phyloP scores from a whole-genome alignment of 495 filamentous ascomycete species.

The Oidiodendron maius region DNA sequence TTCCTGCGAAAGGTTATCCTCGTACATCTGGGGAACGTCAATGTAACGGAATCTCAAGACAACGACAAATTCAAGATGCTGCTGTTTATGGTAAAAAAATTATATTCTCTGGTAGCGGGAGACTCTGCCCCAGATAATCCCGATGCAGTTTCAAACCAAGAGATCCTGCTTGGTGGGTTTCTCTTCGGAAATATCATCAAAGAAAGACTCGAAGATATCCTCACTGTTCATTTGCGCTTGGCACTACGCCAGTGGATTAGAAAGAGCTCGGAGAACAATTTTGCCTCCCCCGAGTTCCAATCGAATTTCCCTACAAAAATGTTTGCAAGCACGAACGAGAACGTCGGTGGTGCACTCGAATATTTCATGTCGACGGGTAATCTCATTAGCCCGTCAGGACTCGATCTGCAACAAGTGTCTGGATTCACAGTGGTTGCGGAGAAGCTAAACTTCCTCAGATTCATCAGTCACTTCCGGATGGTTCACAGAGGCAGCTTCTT shows the following conservation, averaged over 20 bases:
- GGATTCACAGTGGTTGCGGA: conserved; percentile 96
- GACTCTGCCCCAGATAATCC: conserved; percentile 93
- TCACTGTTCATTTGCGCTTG: conserved; percentile 55
- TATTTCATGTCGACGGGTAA: conserved; percentile 98
- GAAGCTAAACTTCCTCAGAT: conserved; percentile 98
- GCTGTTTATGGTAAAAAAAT: conserved; percentile 91
- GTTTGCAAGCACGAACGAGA: conserved; percentile 75
- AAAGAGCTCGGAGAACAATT: conserved; percentile 53
- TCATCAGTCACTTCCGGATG: conserved; percentile 99
- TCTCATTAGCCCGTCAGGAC: conserved; percentile 78
- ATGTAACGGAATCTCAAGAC: conserved; percentile 76
- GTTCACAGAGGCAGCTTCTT: conserved; percentile 99
- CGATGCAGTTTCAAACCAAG: conserved; percentile 91
- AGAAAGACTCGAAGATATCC: conserved; percentile 84
- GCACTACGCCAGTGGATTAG: conserved; percentile 65
- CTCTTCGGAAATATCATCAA: conserved; percentile 94
- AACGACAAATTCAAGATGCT: conserved; percentile 91
- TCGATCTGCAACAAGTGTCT: conserved; percentile 90
- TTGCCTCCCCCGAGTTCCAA: conserved; percentile 64
- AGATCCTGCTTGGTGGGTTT: conserved; percentile 86
- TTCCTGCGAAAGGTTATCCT: conserved; percentile 86
- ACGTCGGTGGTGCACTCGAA: conserved; percentile 77
- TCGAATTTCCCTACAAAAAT: conserved; percentile 75
- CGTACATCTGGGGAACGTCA: conserved; percentile 76
- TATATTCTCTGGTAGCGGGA: conserved; percentile 86